Evolutionary conservation across 192 early-diverging fungal species (phyloP), one percentile per base, ranked within the genome.

Genomic region (Rhizophlyctis rosea): DNA sequence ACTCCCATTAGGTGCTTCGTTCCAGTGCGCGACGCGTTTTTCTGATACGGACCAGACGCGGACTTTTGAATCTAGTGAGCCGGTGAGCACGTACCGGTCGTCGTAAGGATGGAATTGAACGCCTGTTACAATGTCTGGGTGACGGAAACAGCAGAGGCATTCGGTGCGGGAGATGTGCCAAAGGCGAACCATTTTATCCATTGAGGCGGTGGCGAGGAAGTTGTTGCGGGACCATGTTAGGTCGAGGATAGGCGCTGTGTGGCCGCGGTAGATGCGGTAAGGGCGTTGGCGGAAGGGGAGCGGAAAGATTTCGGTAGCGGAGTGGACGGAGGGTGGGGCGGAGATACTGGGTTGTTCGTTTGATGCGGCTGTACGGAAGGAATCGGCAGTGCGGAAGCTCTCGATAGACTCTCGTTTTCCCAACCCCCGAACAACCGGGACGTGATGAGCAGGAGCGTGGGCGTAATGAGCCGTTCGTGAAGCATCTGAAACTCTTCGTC

Each of bases 31-130:
- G n/a, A 94, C 88, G 35, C 79, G 82, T 62, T 88, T 91, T 27
- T 88, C 88, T 2, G 83, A 77, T 32, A 93, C 86, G 58, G 87
- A 88, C 93, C 93, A 94, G 51, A 93, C 65, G 16, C 91, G 76
- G 34, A 96, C 63, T 55, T 86, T 86, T 34, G 87, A 79, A 70
- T 93, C 91, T 29, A 93, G 69, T 30, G 89, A 90, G 0, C 91
- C 91, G 11, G 83, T 88, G 33, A 94, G 69, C 52, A 94, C 91
- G 64, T 84, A 83, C 1, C 87, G 83, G 64, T 92, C 88, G 64
- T 96, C 91, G 57, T 80, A 71, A 49, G 92, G 92, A 64, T 89
- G 90, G 67, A 96, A 96, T 0, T 80, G 76, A 3, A 94, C 85
- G 3, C 85, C 79, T 0, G 89, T 87, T 1, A 94, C 91, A 14